phyloP scores from a whole-genome alignment of 2,329 filamentous ascomycete genomes.

The Cladosporium oxysporum region DNA sequence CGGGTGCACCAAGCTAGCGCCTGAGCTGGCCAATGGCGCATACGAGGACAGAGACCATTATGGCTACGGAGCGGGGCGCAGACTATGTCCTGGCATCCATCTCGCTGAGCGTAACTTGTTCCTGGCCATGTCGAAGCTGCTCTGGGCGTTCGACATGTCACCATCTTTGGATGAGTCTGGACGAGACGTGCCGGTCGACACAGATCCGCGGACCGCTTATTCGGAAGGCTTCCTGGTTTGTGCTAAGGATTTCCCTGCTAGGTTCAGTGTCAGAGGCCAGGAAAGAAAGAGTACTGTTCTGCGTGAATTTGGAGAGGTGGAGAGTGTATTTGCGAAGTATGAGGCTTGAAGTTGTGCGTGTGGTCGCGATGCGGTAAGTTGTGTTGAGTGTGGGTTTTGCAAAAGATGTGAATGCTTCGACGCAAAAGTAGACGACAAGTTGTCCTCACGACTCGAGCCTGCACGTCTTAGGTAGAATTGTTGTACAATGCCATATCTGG shows the following conservation, averaged over 20 bases:
- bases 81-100: slow-evolving; percentile 55
- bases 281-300: slow-evolving; percentile 26
- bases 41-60: slow-evolving; percentile 48
- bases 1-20: slow-evolving; percentile 36
- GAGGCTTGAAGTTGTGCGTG: background rate
- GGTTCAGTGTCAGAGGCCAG: slow-evolving; percentile 25
- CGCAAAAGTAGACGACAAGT: background rate
- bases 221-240: slow-evolving; percentile 32
- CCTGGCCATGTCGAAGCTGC: slow-evolving; percentile 37
- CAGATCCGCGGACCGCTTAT: slow-evolving; percentile 30
- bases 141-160: slow-evolving; percentile 54
- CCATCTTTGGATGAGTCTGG: slow-evolving; percentile 19
- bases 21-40: slow-evolving; percentile 40
- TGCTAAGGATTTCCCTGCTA: slow-evolving; percentile 29
- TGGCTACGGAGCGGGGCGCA: slow-evolving; percentile 51
- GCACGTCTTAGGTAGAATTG: background rate
- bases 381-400: background rate
- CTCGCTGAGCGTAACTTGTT: slow-evolving; percentile 52
- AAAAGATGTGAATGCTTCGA: background rate
- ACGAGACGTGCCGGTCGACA: slow-evolving; percentile 19
- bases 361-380: background rate
- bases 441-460: background rate
- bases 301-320: slow-evolving; percentile 27
- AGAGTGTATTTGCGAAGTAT: slow-evolving; percentile 27
- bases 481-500: slow-evolving; percentile 3